Percentiles rank a stretch among this genome's conserved stretches.
phyloP scores from a whole-genome alignment of 1,284 basidiomycete species.

The Rhodotorula sp. region DNA sequence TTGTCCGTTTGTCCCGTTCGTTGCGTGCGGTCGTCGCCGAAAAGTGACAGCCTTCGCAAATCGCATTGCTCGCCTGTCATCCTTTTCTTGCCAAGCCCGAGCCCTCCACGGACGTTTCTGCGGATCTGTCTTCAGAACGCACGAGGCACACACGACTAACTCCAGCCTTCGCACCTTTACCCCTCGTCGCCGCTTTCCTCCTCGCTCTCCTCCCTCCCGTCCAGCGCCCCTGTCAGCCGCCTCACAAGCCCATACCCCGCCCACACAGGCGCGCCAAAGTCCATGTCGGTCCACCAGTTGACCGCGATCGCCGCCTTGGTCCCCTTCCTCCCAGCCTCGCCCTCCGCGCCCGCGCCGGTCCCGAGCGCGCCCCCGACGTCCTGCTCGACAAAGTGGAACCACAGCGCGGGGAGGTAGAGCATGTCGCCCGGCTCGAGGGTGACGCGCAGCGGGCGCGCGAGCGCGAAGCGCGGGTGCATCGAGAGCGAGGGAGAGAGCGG shows the following conservation, averaged over 20 bases:
- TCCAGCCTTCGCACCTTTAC: not conserved
- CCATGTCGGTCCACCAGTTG: slow-evolving; percentile 72
- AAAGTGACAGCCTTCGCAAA: no score
- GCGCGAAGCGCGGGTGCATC: slow-evolving; percentile 44
- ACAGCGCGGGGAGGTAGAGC: slow-evolving; percentile 82
- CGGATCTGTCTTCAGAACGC: no score
- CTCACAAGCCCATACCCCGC: slow-evolving; percentile 66
- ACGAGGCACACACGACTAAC: no score
- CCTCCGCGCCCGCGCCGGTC: not conserved
- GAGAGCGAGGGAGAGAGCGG: slow-evolving; percentile 33
- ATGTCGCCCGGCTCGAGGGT: slow-evolving; percentile 71
- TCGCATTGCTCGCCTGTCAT: no score
- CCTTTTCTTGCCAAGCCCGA: no score
- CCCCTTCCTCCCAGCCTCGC: no score
- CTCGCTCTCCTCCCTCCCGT: slow-evolving; percentile 18
- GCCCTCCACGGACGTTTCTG: no score
- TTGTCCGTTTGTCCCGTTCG: not conserved
- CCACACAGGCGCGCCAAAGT: slow-evolving; percentile 69
- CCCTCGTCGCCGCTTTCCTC: not conserved
- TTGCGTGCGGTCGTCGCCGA: not conserved
- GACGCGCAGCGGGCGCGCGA: slow-evolving; percentile 66
- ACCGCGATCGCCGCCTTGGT: slow-evolving; percentile 65
- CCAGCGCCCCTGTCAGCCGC: slow-evolving; percentile 45
- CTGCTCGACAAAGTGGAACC: slow-evolving; percentile 57
- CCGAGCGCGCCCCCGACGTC: slow-evolving; percentile 35